Base-by-base conservation (phyloP, 805 yeast genomes). In the Nakazawaea ambrosiae region DNA sequence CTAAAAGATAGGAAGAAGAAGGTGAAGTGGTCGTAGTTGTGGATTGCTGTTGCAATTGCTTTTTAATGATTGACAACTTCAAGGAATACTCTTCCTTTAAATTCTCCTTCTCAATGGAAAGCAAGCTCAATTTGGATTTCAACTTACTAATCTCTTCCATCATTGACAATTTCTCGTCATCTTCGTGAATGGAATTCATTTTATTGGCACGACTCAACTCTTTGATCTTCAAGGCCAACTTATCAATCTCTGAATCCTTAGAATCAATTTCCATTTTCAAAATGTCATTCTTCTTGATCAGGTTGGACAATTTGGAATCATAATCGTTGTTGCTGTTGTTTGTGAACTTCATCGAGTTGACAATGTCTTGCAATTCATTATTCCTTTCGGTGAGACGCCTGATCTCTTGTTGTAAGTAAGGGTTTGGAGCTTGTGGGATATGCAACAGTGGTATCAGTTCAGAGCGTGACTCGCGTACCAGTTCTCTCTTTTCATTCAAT, bases 61-160 rank as follows among this genome's bases (percentile, higher is more conserved):
- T 54, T 43, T 62, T 58, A 43, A 57, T 57, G 20, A 51, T 48
- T n/a, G 51, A 53, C 14, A 59, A 41, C 41, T 70, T 67, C 24
- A 51, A 46, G 34, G 62, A 61, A 38, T 60, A 51, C 20, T 58
- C 64, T 6, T 55, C 57, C 40, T 57, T 60, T 29, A 61, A 31
- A 16, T 55, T 55, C 11, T 60, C 63, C 29, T 61, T 51, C 20
- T 73, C 78, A 17, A 55, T 47, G 37, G 58, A 58, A 16, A 65
- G 41, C 17, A 59, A 43, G 24, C 61, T 60, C 25, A 65, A 49
- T 34, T 62, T 57, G 9, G 61, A 56, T 38, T 70, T 74, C 39
- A 61, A 57, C 5, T 53, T 53, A 4, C 60, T 43, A 38, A 63
- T 66, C 1, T 60, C 51, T 44, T 48, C 63, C 41, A 61, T 27